Evolutionary conservation across 495 filamentous ascomycete genomes (phyloP).

Genomic region (Beverwykella pulmonaria): DNA sequence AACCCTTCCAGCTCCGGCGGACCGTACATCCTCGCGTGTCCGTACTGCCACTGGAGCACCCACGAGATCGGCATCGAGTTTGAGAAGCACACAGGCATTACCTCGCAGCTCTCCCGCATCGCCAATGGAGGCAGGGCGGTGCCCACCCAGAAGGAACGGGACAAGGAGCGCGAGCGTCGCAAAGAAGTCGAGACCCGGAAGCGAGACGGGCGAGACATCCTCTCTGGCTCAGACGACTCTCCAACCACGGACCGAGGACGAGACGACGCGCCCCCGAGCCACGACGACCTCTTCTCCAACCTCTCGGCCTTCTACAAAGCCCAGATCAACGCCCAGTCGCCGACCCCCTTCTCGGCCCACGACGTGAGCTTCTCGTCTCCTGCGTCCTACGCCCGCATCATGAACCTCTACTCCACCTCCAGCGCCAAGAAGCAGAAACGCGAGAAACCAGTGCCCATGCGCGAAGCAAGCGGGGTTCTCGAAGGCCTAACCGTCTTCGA

Average conservation of each 20-base stretch:
- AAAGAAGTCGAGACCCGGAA: conserved; percentile 13
- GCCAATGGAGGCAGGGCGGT: conserved; percentile 54
- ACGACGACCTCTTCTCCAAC: conserved; percentile 43
- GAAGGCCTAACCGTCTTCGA: conserved; percentile 68
- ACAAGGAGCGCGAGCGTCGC: conserved; percentile 40
- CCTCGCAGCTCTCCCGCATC: conserved; percentile 70
- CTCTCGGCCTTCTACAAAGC: conserved; percentile 50
- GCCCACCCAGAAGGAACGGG: conserved; percentile 50
- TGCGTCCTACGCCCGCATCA: conserved; percentile 78
- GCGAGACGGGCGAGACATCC: conserved; percentile 6
- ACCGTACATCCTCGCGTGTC: conserved; percentile 79
- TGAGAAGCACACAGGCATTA: conserved; percentile 82
- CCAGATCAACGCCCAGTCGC: conserved; percentile 64
- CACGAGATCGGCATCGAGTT: conserved; percentile 88
- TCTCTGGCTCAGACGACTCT: conserved; percentile 28
- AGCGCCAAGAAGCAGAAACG: conserved; percentile 66
- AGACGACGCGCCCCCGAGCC: conserved; percentile 55
- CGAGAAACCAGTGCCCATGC: conserved; percentile 68
- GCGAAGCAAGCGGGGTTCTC: conserved; percentile 67
- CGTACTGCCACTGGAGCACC: conserved; percentile 89
- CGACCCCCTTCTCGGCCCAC: conserved; percentile 47
- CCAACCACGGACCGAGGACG: conserved; percentile 30
- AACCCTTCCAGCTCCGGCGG: conserved; percentile 38
- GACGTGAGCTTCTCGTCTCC: conserved; percentile 76
- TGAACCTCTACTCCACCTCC: conserved; percentile 81